These are phyloP conservation scores for Paraleonurus japonicus DNA, from an alignment of 257 asterid species.

Conservation along the genomic window DNA sequence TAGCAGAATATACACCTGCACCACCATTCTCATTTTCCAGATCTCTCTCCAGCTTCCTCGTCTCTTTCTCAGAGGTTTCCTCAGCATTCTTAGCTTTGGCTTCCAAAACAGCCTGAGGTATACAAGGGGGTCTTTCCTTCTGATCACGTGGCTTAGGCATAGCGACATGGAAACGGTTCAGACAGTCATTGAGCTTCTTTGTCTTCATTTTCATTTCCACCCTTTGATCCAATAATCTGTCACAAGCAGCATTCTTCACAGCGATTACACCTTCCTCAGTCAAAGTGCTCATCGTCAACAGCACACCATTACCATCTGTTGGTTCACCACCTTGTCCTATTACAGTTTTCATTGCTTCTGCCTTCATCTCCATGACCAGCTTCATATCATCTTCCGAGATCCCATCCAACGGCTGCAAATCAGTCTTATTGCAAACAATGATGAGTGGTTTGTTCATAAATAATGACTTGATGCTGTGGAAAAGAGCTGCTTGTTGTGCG, in stretches of 20 bases:
- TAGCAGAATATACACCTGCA: slow-evolving; percentile 99
- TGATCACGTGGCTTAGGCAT: slow-evolving; percentile 86
- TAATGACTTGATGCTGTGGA: slow-evolving; percentile 90
- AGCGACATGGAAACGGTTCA: slow-evolving; percentile 94
- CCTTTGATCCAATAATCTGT: slow-evolving; percentile 82
- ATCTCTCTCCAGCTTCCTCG: slow-evolving; percentile 79
- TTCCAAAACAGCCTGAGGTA: slow-evolving; percentile 83
- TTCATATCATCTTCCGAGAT: slow-evolving; percentile 80
- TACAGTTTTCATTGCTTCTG: slow-evolving; percentile 87
- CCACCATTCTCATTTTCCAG: slow-evolving; percentile 96
- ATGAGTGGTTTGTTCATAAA: slow-evolving; percentile 88
- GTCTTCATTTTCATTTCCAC: slow-evolving; percentile 94
- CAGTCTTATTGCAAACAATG: slow-evolving; percentile 91
- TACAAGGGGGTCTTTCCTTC: slow-evolving; percentile 80
- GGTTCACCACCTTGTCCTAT: slow-evolving; percentile 91
- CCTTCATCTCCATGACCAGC: slow-evolving; percentile 80
- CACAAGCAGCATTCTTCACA: slow-evolving; percentile 94
- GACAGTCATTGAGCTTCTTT: slow-evolving; percentile 73
- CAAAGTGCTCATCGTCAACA: slow-evolving; percentile 88
- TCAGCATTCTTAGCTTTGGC: slow-evolving; percentile 64
- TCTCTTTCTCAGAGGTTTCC: slow-evolving; percentile 56
- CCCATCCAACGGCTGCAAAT: slow-evolving; percentile 82
- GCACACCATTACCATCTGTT: slow-evolving; percentile 58
- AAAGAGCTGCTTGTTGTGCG: slow-evolving; percentile 91
- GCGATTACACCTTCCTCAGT: slow-evolving; percentile 90